phyloP scores from a whole-genome alignment of 2,329 filamentous ascomycete genomes.

The Neofusicoccum parvum region DNA sequence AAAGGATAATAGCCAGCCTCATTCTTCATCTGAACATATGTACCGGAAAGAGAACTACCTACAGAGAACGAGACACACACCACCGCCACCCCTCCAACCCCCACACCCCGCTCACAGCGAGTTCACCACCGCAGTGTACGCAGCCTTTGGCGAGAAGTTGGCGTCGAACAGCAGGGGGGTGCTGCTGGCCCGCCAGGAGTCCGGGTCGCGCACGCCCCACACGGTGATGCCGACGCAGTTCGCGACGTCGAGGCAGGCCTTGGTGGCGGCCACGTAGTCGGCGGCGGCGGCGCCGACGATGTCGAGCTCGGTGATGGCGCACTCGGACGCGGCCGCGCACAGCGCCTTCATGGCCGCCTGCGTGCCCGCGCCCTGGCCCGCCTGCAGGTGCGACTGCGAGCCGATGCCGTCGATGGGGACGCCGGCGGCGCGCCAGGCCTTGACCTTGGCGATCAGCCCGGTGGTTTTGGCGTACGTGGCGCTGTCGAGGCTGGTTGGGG shows the following conservation, averaged over 20 bases:
- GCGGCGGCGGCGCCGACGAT: constrained; percentile 58
- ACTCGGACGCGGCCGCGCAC: constrained; percentile 56
- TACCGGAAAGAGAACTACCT: no score
- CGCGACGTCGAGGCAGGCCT: constrained; percentile 59
- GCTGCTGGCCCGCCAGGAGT: constrained; percentile 44
- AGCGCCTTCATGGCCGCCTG: constrained; percentile 56
- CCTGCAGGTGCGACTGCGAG: constrained; percentile 58
- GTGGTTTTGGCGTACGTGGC: constrained; percentile 61
- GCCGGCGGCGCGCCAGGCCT: constrained; percentile 64
- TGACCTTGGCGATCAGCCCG: constrained; percentile 61
- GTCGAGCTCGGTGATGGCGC: constrained; percentile 70
- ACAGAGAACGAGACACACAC: no score
- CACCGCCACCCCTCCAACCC: no score
- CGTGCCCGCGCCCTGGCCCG: constrained; percentile 48
- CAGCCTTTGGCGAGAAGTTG: constrained; percentile 46
- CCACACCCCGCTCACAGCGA: background rate
- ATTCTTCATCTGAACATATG: no score
- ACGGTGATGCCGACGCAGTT: constrained; percentile 69
- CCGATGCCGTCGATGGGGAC: constrained; percentile 68
- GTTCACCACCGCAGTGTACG: constrained; percentile 35
- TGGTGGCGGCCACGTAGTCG: constrained; percentile 59
- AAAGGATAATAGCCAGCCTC: no score
- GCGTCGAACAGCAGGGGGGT: constrained; percentile 47
- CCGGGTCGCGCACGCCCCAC: constrained; percentile 54
- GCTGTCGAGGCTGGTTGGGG: constrained; percentile 58